Base-by-base conservation (phyloP, 345 rosid species). In the Salix suchowensis region DNA sequence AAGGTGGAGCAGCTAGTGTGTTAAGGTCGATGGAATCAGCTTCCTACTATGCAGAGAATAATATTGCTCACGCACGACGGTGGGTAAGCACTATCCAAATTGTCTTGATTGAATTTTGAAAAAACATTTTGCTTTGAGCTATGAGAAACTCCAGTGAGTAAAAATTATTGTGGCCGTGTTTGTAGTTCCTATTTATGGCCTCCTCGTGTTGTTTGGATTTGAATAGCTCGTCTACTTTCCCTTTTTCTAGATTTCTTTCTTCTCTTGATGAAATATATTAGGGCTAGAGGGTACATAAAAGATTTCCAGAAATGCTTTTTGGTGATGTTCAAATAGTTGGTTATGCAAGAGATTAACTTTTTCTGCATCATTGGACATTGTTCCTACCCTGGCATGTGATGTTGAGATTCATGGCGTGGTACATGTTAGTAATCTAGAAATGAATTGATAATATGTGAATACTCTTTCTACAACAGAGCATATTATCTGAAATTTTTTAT, bases 1-100 rank as follows among this genome's bases (percentile, higher is more conserved):
- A 70, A 74, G 39, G 75, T 71, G 90, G 89, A 80, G 77, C 81
- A 60, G 83, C 85, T 73, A 37, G 79, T 71, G 88, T 96, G 60
- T 89, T 86, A 68, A 91, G 95, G 72, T 96, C 98, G 5, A 96
- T 96, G 99, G 99, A 96, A 85, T 91, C 99, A 65, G 85, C 98
- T 37, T 86, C 86, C 36, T 93, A 96, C 82, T 96, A 92, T 84
- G 48, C 85, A 40, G 91, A 91, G 60, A 96, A 96, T 75, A 84
- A 87, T 85, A 74, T 96, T 58, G 88, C 74, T 34, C 81, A 74
- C 50, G 97, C 99, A 88, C 91, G 97, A 89, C 89, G 99, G 99
- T 96, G 96, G 96, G 98, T 96, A 92, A 93, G 97, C 93, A 89
- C 91, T 75, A 76, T 83, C 87, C 80, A 54, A 72, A 69, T 83